phyloP scores from a whole-genome alignment of 2,329 filamentous ascomycete genomes.

The Cladophialophora bantiana region DNA sequence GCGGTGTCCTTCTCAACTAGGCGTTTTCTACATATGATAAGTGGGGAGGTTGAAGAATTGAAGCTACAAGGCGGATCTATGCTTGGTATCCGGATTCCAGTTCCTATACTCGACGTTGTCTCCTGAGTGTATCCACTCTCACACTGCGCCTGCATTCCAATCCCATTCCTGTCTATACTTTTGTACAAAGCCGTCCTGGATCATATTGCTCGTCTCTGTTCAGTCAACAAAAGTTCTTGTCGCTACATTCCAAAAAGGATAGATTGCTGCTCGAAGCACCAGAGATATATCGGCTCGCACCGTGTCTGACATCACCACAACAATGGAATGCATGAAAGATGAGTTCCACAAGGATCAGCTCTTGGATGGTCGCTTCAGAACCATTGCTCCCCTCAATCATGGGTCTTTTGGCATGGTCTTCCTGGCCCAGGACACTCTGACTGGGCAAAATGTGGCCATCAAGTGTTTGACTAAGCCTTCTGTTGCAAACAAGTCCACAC shows the following conservation, averaged over 20 bases:
- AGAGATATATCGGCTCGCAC: slow-evolving; percentile 1
- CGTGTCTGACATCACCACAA: slow-evolving; percentile 7
- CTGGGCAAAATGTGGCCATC: slow-evolving; percentile 84
- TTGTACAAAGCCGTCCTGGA: slow-evolving; percentile 35
- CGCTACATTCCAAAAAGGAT: slow-evolving; percentile 14
- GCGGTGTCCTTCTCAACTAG: slow-evolving; percentile 27
- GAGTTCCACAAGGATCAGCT: slow-evolving; percentile 79
- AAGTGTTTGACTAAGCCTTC: slow-evolving; percentile 89
- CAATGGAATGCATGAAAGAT: slow-evolving; percentile 86
- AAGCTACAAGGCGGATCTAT: slow-evolving; percentile 37
- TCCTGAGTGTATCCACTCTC: slow-evolving; percentile 30
- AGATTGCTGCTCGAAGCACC: slow-evolving; percentile 6
- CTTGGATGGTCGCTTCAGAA: slow-evolving; percentile 87
- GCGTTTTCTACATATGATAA: slow-evolving; percentile 36
- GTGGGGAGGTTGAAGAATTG: slow-evolving; percentile 33
- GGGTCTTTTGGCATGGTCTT: slow-evolving; percentile 99
- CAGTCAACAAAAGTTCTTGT: slow-evolving; percentile 23
- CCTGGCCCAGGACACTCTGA: slow-evolving; percentile 80
- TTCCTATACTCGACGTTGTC: slow-evolving; percentile 33
- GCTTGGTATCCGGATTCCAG: slow-evolving; percentile 36
- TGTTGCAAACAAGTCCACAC: slow-evolving; percentile 48
- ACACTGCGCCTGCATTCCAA: slow-evolving; percentile 23
- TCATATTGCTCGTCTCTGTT: slow-evolving; percentile 24
- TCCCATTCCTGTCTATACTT: slow-evolving; percentile 36
- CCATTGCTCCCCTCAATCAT: slow-evolving; percentile 93